phyloP scores from a whole-genome alignment of 176 grass and related monocot genomes.

The sorghum (Sorghum bicolor) region Sorghum_bicolor_NCBIv3 NC_012870.2:11803001-11803500 shows the following conservation, averaged over 20 bases:
- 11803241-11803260: background rate
- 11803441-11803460: background rate
- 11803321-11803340: background rate
- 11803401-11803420: background rate
- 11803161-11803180: background rate
- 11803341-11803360: background rate
- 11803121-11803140: slow-evolving; percentile 57
- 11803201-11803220: background rate
- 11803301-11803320: background rate
- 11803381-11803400: background rate
- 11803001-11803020: slow-evolving; percentile 49
- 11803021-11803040: slow-evolving; percentile 58
- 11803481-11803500: background rate
- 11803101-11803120: slow-evolving; percentile 52
- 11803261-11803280: background rate
- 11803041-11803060: slow-evolving; percentile 53
- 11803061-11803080: slow-evolving; percentile 65
- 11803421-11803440: background rate
- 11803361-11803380: background rate
- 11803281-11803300: background rate
- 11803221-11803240: slow-evolving; percentile 12
- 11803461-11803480: background rate
- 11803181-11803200: background rate
- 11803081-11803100: slow-evolving; percentile 59
- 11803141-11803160: slow-evolving; percentile 42